These are phyloP conservation scores for Aspergillus unguis DNA, from an alignment of 2,329 filamentous ascomycete species.

Conservation along the genomic window DNA sequence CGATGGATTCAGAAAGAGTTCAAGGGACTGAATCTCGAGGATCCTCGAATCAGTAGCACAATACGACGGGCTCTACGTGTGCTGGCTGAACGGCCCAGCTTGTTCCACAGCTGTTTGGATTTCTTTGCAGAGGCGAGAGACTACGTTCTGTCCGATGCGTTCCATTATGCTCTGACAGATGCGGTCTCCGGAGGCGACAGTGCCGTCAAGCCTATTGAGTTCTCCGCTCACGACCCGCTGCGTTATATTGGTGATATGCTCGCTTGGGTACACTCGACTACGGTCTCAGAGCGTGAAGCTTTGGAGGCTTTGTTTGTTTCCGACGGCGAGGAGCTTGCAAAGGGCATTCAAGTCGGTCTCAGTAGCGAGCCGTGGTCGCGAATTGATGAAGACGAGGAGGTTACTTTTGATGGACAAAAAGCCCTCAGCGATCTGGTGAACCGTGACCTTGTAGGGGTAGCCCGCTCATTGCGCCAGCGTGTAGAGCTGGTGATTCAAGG, in stretches of 20 bases:
- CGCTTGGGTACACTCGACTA: constrained; percentile 91
- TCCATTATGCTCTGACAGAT: constrained; percentile 83
- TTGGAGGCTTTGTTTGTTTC: constrained; percentile 87
- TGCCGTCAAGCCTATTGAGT: constrained; percentile 82
- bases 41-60: constrained; percentile 81
- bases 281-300: constrained; percentile 89
- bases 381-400: constrained; percentile 55
- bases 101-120: constrained; percentile 92
- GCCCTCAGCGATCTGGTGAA: constrained; percentile 84
- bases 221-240: constrained; percentile 85
- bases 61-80: constrained; percentile 82
- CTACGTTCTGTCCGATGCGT: constrained; percentile 79
- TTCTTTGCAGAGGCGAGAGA: constrained; percentile 90
- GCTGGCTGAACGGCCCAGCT: constrained; percentile 78
- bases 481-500: constrained; percentile 89
- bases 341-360: constrained; percentile 72
- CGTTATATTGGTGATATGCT: constrained; percentile 96
- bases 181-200: constrained; percentile 56
- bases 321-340: constrained; percentile 83
- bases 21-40: constrained; percentile 86
- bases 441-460: constrained; percentile 75
- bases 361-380: constrained; percentile 82
- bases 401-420: constrained; percentile 71
- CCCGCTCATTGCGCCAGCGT: constrained; percentile 79
- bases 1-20: constrained; percentile 94